Conservation (phyloP, 1,139 yeast genomes). For the Arxiozyma telluris region DNA sequence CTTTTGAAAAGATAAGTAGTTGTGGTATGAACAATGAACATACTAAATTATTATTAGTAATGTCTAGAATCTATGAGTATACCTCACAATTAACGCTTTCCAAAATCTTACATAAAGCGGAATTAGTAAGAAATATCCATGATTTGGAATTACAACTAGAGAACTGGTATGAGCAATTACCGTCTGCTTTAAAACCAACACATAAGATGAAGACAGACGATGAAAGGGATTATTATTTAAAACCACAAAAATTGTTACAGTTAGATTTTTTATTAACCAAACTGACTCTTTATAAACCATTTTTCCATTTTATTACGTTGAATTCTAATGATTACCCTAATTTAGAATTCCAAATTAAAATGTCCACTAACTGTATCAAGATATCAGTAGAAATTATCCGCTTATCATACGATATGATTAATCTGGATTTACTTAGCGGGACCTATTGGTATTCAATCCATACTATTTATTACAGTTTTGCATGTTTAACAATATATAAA, state of each 20-base stretch:
- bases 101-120: conserved; percentile 31
- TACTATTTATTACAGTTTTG: conserved; percentile 78
- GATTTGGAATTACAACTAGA: conserved; percentile 41
- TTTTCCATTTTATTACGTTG: conserved; percentile 44
- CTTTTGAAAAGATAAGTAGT: conserved; percentile 41
- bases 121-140: conserved; percentile 33
- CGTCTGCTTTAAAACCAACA: conserved; percentile 55
- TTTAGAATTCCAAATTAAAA: conserved; percentile 38
- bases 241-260: conserved; percentile 58
- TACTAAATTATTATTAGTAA: conserved; percentile 55
- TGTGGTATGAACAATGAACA: conserved; percentile 75
- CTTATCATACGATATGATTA: conserved; percentile 67
- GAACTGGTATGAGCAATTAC: conserved; percentile 62
- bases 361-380: conserved; percentile 70
- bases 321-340: conserved; percentile 9
- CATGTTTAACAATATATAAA: conserved; percentile 67
- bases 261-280: conserved; percentile 60
- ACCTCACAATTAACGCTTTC: conserved; percentile 23
- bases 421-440: conserved; percentile 60
- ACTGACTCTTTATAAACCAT: conserved; percentile 62
- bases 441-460: conserved; percentile 88
- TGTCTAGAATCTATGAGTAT: conserved; percentile 42
- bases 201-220: conserved; percentile 6
- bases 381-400: conserved; percentile 73
- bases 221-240: conserved; percentile 41